Conservation (phyloP, 2,329 filamentous ascomycete genomes). For the Pestalotiopsis sp. region DNA sequence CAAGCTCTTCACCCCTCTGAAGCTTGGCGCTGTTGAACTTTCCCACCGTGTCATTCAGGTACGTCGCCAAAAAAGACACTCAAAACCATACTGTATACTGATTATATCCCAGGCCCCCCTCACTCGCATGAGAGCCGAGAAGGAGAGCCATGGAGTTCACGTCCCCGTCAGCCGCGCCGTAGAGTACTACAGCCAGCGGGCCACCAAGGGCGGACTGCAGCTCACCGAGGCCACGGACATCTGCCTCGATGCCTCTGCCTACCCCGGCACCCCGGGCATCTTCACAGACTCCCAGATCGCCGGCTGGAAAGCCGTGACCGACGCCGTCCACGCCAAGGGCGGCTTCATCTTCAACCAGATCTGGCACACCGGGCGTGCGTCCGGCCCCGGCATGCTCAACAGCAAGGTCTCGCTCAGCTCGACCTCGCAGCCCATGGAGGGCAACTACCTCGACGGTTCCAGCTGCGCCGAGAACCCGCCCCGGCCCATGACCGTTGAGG, state of each 20-base stretch:
- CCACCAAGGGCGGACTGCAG: conserved; percentile 40
- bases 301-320: conserved; percentile 59
- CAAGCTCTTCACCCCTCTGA: conserved; percentile 37
- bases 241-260: conserved; percentile 48
- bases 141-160: conserved; percentile 35
- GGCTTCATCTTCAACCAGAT: conserved; percentile 62
- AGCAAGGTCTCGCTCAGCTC: conserved; percentile 27
- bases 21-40: conserved; percentile 35
- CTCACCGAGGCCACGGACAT: conserved; percentile 60
- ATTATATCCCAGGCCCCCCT: conserved; percentile 24
- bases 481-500: conserved; percentile 62
- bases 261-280: conserved; percentile 54
- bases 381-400: conserved; percentile 30
- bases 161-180: conserved; percentile 34
- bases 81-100: conserved; percentile 11
- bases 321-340: conserved; percentile 61
- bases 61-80: not conserved
- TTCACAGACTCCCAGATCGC: conserved; percentile 53
- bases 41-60: conserved; percentile 41
- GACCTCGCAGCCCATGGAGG: conserved; percentile 32
- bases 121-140: conserved; percentile 34
- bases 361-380: conserved; percentile 60
- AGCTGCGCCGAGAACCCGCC: conserved; percentile 44
- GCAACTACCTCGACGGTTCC: conserved; percentile 32
- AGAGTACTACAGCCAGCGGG: conserved; percentile 28